Evolutionary conservation across 371 early-diverging fungal genomes (phyloP), one percentile per base, ranked within the genome.

Genomic region (Mortierella sp.): DNA sequence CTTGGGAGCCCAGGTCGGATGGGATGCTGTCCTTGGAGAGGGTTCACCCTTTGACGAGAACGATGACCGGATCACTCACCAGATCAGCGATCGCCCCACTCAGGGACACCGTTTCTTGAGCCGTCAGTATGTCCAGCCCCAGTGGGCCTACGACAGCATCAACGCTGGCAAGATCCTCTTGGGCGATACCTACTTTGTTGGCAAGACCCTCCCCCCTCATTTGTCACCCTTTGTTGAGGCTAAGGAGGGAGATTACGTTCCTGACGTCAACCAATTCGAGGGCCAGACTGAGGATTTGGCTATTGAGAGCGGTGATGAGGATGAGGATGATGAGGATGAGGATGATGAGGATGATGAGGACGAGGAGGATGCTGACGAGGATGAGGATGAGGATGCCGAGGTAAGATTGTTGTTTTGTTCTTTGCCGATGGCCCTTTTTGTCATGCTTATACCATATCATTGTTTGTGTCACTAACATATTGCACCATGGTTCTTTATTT

Each of bases 51-150:
- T 91, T 81, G 85, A 89, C 5, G 97, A 95, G 81, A 91, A 90
- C 55, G 96, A 98, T 82, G 90, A 93, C 21, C 89, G 92, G 13
- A 96, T 99, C 87, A 97, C 96, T 0, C 94, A 96, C 82, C 96
- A 97, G 80, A 92, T 99, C 77, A 89, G 93, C 46, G 99, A 99
- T 90, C 94, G 98, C 50, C 98, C 98, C 40, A 81, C 80, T 28
- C 91, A 92, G 80, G 88, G 87, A 74, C 92, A 94, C 79, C 91
- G 91, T 79, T 91, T 94, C 83, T 78, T 92, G 79, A 87, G 89
- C 50, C 94, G 98, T 82, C 90, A 89, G n/a, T 98, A 97, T 82
- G 92, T 98, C 43, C 99, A 98, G 89, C 99, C 99, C n/a, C 99
- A 99, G 88, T 99, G 98, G 98, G 91, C 98, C 9, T 98, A 95